These are phyloP conservation scores for Somion occarium DNA, from an alignment of 1,284 basidiomycete genomes.

Conservation along the genomic window DNA sequence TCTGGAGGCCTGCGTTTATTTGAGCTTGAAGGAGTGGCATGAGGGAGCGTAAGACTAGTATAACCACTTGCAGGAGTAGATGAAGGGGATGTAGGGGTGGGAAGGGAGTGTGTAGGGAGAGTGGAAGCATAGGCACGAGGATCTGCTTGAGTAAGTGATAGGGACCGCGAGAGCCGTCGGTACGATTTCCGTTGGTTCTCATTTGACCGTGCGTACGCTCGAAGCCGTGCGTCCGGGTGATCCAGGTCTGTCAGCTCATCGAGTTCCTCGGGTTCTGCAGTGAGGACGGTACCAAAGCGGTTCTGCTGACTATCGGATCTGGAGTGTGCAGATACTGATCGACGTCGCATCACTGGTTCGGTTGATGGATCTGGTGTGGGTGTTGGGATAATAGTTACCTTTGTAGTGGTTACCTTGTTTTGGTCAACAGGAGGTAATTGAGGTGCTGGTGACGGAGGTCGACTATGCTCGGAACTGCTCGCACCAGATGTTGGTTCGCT, in stretches of 20 bases:
- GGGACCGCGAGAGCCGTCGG: conserved; percentile 15
- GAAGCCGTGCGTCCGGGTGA: conserved; percentile 22
- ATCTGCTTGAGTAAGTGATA: conserved; percentile 10
- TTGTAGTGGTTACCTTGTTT: conserved; percentile 12
- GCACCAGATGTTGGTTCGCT: conserved; percentile 17
- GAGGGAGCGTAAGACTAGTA: conserved; percentile 69
- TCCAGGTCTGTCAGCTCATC: background rate
- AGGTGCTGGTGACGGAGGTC: conserved; percentile 22
- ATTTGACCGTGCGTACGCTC: conserved; percentile 21
- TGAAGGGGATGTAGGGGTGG: conserved; percentile 21
- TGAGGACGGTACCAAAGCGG: conserved; percentile 10
- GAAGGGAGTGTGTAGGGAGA: conserved; percentile 27
- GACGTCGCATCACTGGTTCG: background rate
- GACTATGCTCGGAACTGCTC: conserved; percentile 24
- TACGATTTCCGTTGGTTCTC: conserved; percentile 14
- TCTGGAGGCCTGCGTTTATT: conserved; percentile 30
- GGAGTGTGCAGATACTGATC: conserved; percentile 1
- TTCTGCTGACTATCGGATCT: conserved; percentile 6
- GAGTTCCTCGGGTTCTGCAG: conserved; percentile 14
- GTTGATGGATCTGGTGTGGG: background rate
- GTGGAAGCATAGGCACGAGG: conserved; percentile 7
- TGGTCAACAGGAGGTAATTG: conserved; percentile 14
- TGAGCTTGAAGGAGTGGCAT: conserved; percentile 38
- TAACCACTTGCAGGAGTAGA: conserved; percentile 37
- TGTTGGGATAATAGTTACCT: conserved; percentile 7